Conservation (phyloP, 2,329 filamentous ascomycete species). For the Ceratocystis colombiana region DNA sequence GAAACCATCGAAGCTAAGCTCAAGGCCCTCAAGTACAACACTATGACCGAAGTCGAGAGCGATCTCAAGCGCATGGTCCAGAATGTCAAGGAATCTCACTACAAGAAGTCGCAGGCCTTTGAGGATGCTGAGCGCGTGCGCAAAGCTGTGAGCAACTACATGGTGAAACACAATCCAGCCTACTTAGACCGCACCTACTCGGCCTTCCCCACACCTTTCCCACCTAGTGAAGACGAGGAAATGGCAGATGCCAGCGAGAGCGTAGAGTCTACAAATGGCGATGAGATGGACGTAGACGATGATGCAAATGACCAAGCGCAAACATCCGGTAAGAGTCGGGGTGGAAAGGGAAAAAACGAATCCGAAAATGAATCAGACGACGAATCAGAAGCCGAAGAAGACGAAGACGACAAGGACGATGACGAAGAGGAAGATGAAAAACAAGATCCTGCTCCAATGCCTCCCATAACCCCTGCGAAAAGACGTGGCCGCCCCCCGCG, state of each 20-base stretch:
- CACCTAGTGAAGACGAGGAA: constrained; percentile 40
- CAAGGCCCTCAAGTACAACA: constrained; percentile 55
- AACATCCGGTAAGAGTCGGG: background rate
- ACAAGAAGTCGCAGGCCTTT: constrained; percentile 59
- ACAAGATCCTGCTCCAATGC: constrained; percentile 18
- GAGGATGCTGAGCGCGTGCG: constrained; percentile 79
- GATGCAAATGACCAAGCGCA: constrained; percentile 27
- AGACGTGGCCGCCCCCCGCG: constrained; percentile 23
- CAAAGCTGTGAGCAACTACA: constrained; percentile 77
- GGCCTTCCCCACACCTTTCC: constrained; percentile 63
- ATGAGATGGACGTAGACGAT: constrained; percentile 26
- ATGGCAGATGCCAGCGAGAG: constrained; percentile 32
- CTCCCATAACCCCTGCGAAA: constrained; percentile 17
- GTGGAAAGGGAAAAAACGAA: constrained; percentile 29
- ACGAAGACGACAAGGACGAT: constrained; percentile 30
- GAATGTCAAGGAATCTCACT: constrained; percentile 78
- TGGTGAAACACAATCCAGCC: constrained; percentile 77
- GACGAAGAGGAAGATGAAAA: constrained; percentile 30
- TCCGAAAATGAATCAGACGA: constrained; percentile 31
- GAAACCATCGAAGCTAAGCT: constrained; percentile 68
- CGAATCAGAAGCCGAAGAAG: constrained; percentile 30
- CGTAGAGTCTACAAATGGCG: constrained; percentile 24
- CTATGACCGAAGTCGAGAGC: constrained; percentile 64
- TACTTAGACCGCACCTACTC: constrained; percentile 60
- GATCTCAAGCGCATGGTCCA: constrained; percentile 80